Evolutionary conservation across 176 grass and related monocot genomes (phyloP).

Genomic region (Triticum timopheevii): DNA sequence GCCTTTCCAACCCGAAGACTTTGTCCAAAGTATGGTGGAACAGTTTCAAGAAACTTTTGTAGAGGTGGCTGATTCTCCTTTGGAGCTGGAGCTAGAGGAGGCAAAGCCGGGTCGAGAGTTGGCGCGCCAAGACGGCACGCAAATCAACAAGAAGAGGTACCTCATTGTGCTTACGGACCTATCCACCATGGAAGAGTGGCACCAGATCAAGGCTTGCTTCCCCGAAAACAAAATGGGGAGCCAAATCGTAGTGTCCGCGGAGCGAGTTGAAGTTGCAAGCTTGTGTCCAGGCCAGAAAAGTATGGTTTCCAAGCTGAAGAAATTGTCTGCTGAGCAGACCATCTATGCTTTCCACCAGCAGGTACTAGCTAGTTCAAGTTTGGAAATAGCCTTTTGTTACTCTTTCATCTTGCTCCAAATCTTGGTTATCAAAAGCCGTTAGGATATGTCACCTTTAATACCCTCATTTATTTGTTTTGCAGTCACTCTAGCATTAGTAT

Average conservation of each 20-base stretch:
- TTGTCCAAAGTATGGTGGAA: no score
- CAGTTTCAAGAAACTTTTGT: background rate
- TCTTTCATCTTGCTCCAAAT: background rate
- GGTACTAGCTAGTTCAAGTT: background rate
- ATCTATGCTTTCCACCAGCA: background rate
- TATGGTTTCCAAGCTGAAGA: background rate
- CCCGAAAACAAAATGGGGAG: background rate
- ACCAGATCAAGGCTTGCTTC: background rate
- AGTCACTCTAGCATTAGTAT: no score
- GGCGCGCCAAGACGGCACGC: background rate
- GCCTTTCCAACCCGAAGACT: no score
- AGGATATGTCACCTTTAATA: no score
- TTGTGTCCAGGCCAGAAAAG: background rate
- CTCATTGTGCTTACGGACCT: background rate
- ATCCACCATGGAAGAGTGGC: background rate
- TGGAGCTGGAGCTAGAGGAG: background rate
- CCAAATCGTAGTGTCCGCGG: background rate
- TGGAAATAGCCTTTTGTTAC: background rate
- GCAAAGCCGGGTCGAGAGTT: background rate
- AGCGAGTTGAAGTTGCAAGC: background rate
- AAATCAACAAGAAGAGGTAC: background rate
- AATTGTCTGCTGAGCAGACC: background rate
- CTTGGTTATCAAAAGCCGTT: background rate
- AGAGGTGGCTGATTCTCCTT: background rate
- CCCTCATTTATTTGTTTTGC: no score